These are phyloP conservation scores for Trichoderma koningii DNA, from an alignment of 2,329 filamentous ascomycete genomes.

Conservation along the genomic window DNA sequence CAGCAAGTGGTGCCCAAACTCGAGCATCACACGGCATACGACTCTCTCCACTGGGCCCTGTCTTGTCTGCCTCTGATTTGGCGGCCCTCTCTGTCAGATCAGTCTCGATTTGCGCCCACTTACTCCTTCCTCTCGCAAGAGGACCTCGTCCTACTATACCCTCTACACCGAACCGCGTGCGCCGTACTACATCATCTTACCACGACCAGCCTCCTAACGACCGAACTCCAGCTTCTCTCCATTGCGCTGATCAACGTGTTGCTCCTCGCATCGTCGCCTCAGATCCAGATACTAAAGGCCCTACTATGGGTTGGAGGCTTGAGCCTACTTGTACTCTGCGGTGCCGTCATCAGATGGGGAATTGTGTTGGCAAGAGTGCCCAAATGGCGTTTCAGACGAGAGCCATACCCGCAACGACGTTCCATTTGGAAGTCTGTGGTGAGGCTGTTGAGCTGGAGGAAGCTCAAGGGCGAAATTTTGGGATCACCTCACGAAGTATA, in stretches of 20 bases:
- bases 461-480: slow-evolving; percentile 47
- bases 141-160: slow-evolving; percentile 68
- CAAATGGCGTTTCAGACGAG: slow-evolving; percentile 79
- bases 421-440: slow-evolving; percentile 44
- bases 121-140: slow-evolving; percentile 53
- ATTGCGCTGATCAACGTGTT: slow-evolving; percentile 79
- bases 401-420: slow-evolving; percentile 44
- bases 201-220: slow-evolving; percentile 81
- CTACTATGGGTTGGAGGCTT: slow-evolving; percentile 85
- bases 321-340: slow-evolving; percentile 70
- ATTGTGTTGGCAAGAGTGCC: slow-evolving; percentile 85
- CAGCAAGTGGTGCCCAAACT: slow-evolving; percentile 68
- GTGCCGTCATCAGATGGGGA: slow-evolving; percentile 76
- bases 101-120: slow-evolving; percentile 44
- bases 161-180: slow-evolving; percentile 78
- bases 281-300: slow-evolving; percentile 80
- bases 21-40: slow-evolving; percentile 58
- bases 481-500: slow-evolving; percentile 39
- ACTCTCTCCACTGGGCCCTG: slow-evolving; percentile 75
- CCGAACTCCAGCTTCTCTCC: slow-evolving; percentile 86
- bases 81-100: slow-evolving; percentile 31
- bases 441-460: slow-evolving; percentile 50
- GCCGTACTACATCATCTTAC: slow-evolving; percentile 76
- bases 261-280: slow-evolving; percentile 75
- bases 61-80: slow-evolving; percentile 66